Evolutionary conservation across 2,329 filamentous ascomycete species (phyloP), one percentile per base, ranked within the genome.

Genomic region (Didymellaceae sp.): DNA sequence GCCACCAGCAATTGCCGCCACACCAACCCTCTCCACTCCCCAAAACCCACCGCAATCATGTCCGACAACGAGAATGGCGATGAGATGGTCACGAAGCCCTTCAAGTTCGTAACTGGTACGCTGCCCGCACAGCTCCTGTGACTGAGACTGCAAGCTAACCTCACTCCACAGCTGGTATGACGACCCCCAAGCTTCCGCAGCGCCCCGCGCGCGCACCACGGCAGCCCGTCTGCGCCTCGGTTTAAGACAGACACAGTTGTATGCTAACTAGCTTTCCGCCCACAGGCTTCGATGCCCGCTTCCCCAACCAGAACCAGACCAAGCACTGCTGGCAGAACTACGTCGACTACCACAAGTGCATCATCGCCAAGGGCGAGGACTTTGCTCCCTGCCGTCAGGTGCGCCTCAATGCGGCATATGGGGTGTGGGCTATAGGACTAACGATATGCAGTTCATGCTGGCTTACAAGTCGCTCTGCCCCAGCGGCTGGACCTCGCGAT

Each of bases 291-390:
- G 94, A 99, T 77, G 94, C 94, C 79, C 93, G 94, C 78, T 99
- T 97, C 83, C 94, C 94, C 74, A 96, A 99, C 84, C 82, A 86
- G 83, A 99, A 99, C 83, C 90, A 94, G 78, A 87, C 92, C 80
- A 97, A 97, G 89, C 92, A 99, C 86, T 99, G 94, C 90, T 99
- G 94, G 94, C 95, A 99, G 79, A 99, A 99, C 86, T 99, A 99
- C 81, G 94, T 99, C 82, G 94, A 99, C 80, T 97, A 99, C 85
- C 90, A 99, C 87, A 99, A 99, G 86, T 99, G 94, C 84, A 91
- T 97, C 79, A 82, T 88, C 75, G 93, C 92, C 80, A 97, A 97
- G 86, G 93, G 93, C 79, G 93, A 97, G 83, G 92, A 97, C 75
- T 97, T 97, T 78, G 88, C 90, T 69, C 93, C 93, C 63, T 97